Evolutionary conservation across 2,329 filamentous ascomycete species (phyloP).

Genomic region (Sordariomycetes sp.): DNA sequence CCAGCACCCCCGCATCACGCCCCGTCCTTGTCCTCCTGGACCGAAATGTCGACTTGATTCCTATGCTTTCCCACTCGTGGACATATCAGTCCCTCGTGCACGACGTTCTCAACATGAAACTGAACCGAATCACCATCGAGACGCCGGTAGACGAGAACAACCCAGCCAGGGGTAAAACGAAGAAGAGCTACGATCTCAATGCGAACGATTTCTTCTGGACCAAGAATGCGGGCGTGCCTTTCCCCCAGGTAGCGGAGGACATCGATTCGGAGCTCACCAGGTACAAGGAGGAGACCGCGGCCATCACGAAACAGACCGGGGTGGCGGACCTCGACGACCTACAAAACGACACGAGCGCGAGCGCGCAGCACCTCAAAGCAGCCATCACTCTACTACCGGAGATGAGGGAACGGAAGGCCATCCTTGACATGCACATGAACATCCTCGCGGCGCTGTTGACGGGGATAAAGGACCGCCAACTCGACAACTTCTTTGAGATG

Average conservation of each 20-base stretch:
- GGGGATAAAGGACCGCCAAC: slow-evolving; percentile 87
- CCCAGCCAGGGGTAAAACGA: slow-evolving; percentile 63
- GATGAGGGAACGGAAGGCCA: slow-evolving; percentile 82
- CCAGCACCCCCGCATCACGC: slow-evolving; percentile 58
- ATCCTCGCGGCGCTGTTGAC: slow-evolving; percentile 67
- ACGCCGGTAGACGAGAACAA: slow-evolving; percentile 68
- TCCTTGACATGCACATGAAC: slow-evolving; percentile 98
- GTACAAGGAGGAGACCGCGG: slow-evolving; percentile 91
- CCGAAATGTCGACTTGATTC: slow-evolving; percentile 88
- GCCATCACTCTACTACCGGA: slow-evolving; percentile 90
- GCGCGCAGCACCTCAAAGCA: slow-evolving; percentile 88
- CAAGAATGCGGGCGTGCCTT: slow-evolving; percentile 81
- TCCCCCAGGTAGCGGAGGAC: slow-evolving; percentile 92
- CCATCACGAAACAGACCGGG: slow-evolving; percentile 91
- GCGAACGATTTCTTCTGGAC: slow-evolving; percentile 94
- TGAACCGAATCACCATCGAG: slow-evolving; percentile 92
- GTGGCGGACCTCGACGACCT: slow-evolving; percentile 88
- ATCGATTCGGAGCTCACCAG: slow-evolving; percentile 88
- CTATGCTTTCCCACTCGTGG: slow-evolving; percentile 94
- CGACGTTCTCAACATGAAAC: slow-evolving; percentile 44
- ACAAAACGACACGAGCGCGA: slow-evolving; percentile 77
- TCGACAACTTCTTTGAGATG: slow-evolving; percentile 92
- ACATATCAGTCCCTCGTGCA: slow-evolving; percentile 75
- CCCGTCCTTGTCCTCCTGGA: slow-evolving; percentile 91
- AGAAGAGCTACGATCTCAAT: slow-evolving; percentile 83